phyloP scores from a whole-genome alignment of 768 basidiomycete genomes.

The Hirschioporus abietinus region DNA sequence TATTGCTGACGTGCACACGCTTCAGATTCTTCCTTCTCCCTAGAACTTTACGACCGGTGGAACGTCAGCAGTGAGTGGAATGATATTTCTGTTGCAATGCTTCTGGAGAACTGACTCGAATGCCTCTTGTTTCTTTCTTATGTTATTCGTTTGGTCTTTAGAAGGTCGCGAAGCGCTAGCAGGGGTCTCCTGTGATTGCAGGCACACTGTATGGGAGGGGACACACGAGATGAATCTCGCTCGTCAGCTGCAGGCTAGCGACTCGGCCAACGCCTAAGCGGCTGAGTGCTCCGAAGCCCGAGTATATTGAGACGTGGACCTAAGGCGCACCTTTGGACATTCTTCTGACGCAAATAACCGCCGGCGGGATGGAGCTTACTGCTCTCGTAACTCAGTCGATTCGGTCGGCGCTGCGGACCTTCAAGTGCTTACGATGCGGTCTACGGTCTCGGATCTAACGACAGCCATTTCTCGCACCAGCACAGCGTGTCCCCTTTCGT shows the following conservation, averaged over 20 bases:
- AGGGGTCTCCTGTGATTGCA: not conserved
- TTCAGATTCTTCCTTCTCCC: not conserved
- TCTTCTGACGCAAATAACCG: not conserved
- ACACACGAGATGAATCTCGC: not conserved
- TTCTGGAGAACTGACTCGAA: not conserved
- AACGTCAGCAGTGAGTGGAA: not conserved
- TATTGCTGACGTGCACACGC: not conserved
- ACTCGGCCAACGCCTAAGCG: conserved; percentile 1
- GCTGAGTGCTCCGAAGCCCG: not conserved
- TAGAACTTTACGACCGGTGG: not conserved
- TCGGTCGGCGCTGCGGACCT: not conserved
- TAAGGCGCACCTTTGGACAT: not conserved
- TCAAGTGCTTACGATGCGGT: not conserved
- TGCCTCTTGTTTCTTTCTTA: not conserved
- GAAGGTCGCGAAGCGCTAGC: not conserved
- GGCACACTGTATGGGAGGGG: not conserved
- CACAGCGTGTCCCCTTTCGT: not conserved
- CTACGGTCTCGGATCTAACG: not conserved
- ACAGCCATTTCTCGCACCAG: not conserved
- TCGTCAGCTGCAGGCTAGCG: not conserved
- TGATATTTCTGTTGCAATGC: not conserved
- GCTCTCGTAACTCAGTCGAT: not conserved
- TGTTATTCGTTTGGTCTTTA: not conserved
- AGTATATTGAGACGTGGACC: not conserved
- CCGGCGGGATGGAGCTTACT: not conserved